These are phyloP conservation scores for Chlamydomonas applanata DNA, from an alignment of 139 green algal species.

Conservation along the genomic window DNA sequence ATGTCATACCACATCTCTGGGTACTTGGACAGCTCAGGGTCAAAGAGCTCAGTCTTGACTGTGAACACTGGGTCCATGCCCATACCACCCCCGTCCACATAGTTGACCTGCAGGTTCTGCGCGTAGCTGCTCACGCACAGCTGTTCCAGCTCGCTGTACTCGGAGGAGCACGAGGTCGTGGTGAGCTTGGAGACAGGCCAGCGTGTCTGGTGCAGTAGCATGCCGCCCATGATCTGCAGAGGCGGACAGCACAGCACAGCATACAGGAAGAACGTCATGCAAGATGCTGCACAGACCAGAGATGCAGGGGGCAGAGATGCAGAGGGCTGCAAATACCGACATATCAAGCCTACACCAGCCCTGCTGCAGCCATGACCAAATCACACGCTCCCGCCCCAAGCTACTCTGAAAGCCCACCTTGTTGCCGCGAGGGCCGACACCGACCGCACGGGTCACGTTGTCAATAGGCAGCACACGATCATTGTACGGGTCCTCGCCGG, in stretches of 20 bases:
- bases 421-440: conserved; percentile 11
- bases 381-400: no score
- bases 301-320: no score
- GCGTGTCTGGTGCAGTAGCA: conserved; percentile 37
- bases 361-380: background rate
- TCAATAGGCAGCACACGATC: no score
- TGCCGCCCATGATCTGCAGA: conserved; percentile 20
- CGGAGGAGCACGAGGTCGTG: background rate
- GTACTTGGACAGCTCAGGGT: conserved; percentile 7
- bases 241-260: background rate
- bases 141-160: conserved; percentile 6
- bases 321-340: no score
- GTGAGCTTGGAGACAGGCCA: background rate
- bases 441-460: no score
- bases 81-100: conserved; percentile 16
- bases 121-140: conserved; percentile 5
- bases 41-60: conserved; percentile 12
- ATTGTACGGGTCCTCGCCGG: no score
- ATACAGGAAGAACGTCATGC: no score
- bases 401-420: background rate
- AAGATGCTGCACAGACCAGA: no score
- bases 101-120: background rate
- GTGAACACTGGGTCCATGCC: conserved; percentile 29
- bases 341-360: no score
- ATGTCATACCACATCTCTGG: conserved; percentile 9